Conservation (phyloP, 2,329 filamentous ascomycete genomes). For the Hymenoscyphus occultus region DNA sequence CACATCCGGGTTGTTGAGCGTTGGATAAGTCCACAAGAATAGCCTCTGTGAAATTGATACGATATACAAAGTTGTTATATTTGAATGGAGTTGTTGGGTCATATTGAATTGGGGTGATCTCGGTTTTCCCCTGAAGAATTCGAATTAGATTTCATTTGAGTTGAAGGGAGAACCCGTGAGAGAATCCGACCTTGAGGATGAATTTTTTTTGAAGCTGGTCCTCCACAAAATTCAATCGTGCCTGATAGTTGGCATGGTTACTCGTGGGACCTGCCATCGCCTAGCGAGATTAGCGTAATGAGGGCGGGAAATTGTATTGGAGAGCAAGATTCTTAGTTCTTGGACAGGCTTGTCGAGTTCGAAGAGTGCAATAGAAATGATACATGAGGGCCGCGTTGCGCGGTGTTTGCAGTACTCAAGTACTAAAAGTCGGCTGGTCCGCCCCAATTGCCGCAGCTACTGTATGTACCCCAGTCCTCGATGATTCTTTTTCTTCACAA, state of each 20-base stretch:
- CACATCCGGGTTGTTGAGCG: neutral
- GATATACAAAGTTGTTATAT: conserved; percentile 40
- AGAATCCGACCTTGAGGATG: conserved; percentile 9
- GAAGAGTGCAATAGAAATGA: no score
- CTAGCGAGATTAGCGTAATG: no score
- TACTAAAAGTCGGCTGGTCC: no score
- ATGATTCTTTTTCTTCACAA: no score
- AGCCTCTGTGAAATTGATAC: conserved; percentile 22
- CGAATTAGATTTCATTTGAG: neutral
- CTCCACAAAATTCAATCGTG: conserved; percentile 13
- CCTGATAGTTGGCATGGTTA: conserved; percentile 29
- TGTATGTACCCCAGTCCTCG: no score
- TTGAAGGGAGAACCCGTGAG: neutral
- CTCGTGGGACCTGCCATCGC: neutral
- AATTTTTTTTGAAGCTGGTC: conserved; percentile 11
- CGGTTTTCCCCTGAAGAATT: conserved; percentile 10
- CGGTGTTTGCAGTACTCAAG: no score
- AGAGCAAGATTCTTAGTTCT: no score
- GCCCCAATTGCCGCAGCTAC: no score
- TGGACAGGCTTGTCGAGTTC: no score
- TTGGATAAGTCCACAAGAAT: conserved; percentile 27
- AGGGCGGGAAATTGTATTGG: no score
- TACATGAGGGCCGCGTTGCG: no score
- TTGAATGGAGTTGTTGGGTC: conserved; percentile 37
- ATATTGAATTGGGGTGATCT: conserved; percentile 35